These are phyloP conservation scores for Alternaria triticina DNA, from an alignment of 2,329 filamentous ascomycete genomes.

Conservation along the genomic window DNA sequence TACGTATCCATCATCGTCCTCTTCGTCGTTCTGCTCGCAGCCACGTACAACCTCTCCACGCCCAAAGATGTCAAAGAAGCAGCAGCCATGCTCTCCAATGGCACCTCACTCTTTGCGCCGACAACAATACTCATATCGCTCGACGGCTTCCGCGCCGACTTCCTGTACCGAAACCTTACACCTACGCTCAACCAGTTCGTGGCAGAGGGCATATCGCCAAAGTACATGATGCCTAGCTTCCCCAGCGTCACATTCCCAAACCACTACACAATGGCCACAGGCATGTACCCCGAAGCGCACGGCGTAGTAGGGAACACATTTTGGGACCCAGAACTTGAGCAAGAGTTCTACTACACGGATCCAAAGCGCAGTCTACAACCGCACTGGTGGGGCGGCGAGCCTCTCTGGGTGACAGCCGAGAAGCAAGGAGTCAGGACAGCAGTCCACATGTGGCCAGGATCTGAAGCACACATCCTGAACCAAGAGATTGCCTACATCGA, in stretches of 20 bases:
- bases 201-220: constrained; percentile 82
- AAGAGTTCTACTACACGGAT: constrained; percentile 89
- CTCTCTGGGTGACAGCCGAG: constrained; percentile 93
- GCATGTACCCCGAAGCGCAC: constrained; percentile 89
- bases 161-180: constrained; percentile 81
- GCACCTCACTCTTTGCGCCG: constrained; percentile 85
- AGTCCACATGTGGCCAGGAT: constrained; percentile 99
- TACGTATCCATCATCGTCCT: constrained; percentile 57
- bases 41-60: constrained; percentile 63
- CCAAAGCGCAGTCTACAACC: constrained; percentile 75
- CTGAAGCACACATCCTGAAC: constrained; percentile 81
- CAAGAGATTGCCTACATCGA: constrained; percentile 82
- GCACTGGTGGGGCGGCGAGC: constrained; percentile 95
- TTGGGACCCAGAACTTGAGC: constrained; percentile 79
- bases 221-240: constrained; percentile 93
- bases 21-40: constrained; percentile 62
- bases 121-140: constrained; percentile 94
- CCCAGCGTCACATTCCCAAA: constrained; percentile 95
- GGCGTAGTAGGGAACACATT: constrained; percentile 94
- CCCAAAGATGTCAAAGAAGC: constrained; percentile 28
- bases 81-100: constrained; percentile 67
- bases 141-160: constrained; percentile 95
- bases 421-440: constrained; percentile 77
- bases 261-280: constrained; percentile 92
- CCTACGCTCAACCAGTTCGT: constrained; percentile 81